These are phyloP conservation scores for Globisporangium viniferum DNA, from an alignment of 352 stramenopile genomes.

Conservation along the genomic window DNA sequence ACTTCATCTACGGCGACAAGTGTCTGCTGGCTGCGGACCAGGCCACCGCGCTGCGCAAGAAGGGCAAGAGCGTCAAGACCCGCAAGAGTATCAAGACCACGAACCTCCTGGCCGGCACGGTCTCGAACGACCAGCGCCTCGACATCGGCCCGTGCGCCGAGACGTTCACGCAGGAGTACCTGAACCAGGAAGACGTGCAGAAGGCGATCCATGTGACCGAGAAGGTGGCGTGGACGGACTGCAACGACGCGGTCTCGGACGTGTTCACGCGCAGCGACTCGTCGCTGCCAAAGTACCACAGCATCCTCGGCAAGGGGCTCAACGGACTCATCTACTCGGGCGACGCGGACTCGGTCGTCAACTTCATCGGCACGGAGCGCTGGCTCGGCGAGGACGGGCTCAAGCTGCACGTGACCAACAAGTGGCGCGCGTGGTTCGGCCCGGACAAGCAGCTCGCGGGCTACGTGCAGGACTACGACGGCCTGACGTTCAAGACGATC, in stretches of 20 bases:
- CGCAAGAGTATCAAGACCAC: slow-evolving; percentile 11
- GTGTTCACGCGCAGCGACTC: slow-evolving; percentile 59
- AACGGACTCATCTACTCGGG: slow-evolving; percentile 73
- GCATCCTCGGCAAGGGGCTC: slow-evolving; percentile 48
- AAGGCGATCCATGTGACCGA: slow-evolving; percentile 50
- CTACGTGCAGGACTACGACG: slow-evolving; percentile 85
- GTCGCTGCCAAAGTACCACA: slow-evolving; percentile 64
- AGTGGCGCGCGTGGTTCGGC: slow-evolving; percentile 73
- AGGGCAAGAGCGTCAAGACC: slow-evolving; percentile 30
- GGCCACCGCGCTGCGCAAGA: slow-evolving; percentile 42
- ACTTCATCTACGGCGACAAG: slow-evolving; percentile 84
- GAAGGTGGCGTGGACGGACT: slow-evolving; percentile 59
- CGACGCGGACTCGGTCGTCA: slow-evolving; percentile 77
- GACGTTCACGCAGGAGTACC: slow-evolving; percentile 60
- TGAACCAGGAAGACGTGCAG: slow-evolving; percentile 59
- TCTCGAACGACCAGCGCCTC: slow-evolving; percentile 27
- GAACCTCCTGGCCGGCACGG: slow-evolving; percentile 8
- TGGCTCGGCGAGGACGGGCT: slow-evolving; percentile 74
- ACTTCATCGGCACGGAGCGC: slow-evolving; percentile 87
- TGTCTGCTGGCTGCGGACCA: slow-evolving; percentile 65
- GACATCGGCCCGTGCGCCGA: slow-evolving; percentile 68
- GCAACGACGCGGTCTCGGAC: slow-evolving; percentile 53
- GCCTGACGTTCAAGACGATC: slow-evolving; percentile 89
- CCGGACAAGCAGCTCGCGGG: slow-evolving; percentile 82
- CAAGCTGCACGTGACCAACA: slow-evolving; percentile 58